Evolutionary conservation across 1,284 basidiomycete genomes (phyloP).

Genomic region (Rhodotorula sp.): DNA sequence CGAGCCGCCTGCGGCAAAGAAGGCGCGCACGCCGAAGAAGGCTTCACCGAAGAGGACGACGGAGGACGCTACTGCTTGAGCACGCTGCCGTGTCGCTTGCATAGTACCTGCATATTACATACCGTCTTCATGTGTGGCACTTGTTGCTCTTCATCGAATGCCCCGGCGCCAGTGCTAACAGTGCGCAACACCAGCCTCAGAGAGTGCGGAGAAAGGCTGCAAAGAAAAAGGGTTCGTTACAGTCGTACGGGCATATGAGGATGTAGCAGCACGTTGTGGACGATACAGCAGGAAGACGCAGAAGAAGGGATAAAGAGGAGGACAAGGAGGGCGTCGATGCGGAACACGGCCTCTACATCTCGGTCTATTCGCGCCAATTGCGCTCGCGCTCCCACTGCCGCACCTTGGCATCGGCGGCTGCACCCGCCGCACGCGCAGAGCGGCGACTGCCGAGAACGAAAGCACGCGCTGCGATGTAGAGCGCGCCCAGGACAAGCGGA

Average conservation of each 20-base stretch:
- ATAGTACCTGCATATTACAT: too few relatives aligned
- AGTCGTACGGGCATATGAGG: too few relatives aligned
- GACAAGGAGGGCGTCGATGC: background rate
- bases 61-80: background rate
- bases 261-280: too few relatives aligned
- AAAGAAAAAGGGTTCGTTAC: too few relatives aligned
- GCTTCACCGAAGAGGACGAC: background rate
- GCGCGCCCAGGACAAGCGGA: conserved; percentile 6
- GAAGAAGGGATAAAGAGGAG: too few relatives aligned
- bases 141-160: too few relatives aligned
- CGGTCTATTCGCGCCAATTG: background rate
- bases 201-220: too few relatives aligned
- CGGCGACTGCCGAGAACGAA: background rate
- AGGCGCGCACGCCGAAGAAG: conserved; percentile 4
- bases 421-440: too few relatives aligned
- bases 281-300: too few relatives aligned
- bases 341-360: background rate
- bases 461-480: background rate
- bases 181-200: too few relatives aligned
- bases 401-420: background rate
- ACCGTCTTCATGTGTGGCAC: too few relatives aligned
- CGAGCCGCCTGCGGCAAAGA: background rate
- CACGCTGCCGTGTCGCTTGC: background rate
- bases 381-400: background rate
- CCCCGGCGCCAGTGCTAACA: too few relatives aligned